Evolutionary conservation across 2,329 filamentous ascomycete species (phyloP).

Genomic region (Penicillium sp.): DNA sequence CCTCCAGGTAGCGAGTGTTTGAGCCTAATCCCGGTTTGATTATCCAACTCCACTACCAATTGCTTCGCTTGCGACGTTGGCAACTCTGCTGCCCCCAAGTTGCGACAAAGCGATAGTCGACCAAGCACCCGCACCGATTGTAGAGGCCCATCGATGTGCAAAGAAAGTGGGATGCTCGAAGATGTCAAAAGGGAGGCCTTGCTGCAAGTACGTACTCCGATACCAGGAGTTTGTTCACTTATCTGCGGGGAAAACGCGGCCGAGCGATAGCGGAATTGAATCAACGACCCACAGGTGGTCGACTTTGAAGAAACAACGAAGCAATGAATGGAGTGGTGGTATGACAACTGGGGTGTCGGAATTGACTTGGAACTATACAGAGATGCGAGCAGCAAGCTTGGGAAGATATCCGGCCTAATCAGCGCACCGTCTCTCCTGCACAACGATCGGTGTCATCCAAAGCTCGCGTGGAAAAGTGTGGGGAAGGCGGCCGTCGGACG

Average conservation of each 20-base stretch:
- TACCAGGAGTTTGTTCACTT: slow-evolving; percentile 1
- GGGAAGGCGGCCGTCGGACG: slow-evolving; percentile 8
- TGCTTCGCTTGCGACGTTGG: slow-evolving; percentile 22
- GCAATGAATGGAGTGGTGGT: no score
- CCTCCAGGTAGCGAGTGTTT: slow-evolving; percentile 4
- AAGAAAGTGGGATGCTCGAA: slow-evolving; percentile 17
- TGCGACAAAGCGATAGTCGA: slow-evolving; percentile 33
- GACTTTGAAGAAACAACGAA: no score
- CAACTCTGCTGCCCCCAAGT: slow-evolving; percentile 29
- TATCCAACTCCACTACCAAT: background rate
- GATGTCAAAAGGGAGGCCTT: background rate
- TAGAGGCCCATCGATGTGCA: slow-evolving; percentile 31
- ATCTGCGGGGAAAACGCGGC: slow-evolving; percentile 7
- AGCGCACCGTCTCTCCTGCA: no score
- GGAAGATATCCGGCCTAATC: no score
- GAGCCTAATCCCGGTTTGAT: background rate
- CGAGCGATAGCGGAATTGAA: background rate
- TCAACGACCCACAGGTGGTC: no score
- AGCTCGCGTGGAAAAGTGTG: slow-evolving; percentile 17
- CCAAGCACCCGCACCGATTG: slow-evolving; percentile 30
- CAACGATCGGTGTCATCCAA: slow-evolving; percentile 7
- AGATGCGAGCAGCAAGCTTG: no score
- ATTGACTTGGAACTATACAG: no score
- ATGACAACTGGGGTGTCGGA: no score
- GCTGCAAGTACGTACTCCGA: slow-evolving; percentile 11